These are phyloP conservation scores for Aspergillus indologenus DNA, from an alignment of 495 filamentous ascomycete genomes.

Conservation along the genomic window DNA sequence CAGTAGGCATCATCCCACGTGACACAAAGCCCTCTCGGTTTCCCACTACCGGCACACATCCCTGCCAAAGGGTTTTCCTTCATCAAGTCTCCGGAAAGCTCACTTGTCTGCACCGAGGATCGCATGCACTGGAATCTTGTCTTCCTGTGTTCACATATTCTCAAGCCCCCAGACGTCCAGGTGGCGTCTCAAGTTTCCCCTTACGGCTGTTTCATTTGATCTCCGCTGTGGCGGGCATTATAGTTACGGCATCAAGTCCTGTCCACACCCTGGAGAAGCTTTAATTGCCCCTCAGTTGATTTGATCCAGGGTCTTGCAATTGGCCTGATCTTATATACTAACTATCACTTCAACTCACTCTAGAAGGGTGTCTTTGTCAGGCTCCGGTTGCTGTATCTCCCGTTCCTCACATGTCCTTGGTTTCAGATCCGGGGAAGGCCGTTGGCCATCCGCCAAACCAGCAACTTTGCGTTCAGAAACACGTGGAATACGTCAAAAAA, in stretches of 20 bases:
- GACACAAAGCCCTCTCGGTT: constrained; percentile 5
- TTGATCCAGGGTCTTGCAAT: background rate
- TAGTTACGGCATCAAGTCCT: background rate
- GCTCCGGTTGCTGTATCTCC: background rate
- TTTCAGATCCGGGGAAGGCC: constrained; percentile 59
- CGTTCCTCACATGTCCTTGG: constrained; percentile 51
- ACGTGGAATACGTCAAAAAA: constrained; percentile 91
- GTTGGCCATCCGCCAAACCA: constrained; percentile 44
- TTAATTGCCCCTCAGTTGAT: background rate
- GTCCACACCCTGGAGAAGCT: background rate
- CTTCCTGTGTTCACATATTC: background rate
- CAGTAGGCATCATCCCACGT: constrained; percentile 13
- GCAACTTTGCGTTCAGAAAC: constrained; percentile 65
- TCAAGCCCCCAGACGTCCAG: background rate
- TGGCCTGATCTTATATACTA: background rate
- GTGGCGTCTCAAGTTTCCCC: background rate
- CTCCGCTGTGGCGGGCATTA: background rate
- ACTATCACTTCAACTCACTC: background rate
- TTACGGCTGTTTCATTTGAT: background rate
- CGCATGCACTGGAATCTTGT: background rate
- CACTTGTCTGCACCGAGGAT: background rate
- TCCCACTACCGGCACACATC: constrained; percentile 5
- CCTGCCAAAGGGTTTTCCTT: constrained; percentile 8
- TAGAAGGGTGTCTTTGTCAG: background rate
- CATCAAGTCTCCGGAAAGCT: constrained; percentile 2